A percentile compares a stretch with the other conserved stretches of the same genome.
These are phyloP conservation scores for Yarrowia sp. DNA, from an alignment of 805 yeast species.

Conservation along the genomic window DNA sequence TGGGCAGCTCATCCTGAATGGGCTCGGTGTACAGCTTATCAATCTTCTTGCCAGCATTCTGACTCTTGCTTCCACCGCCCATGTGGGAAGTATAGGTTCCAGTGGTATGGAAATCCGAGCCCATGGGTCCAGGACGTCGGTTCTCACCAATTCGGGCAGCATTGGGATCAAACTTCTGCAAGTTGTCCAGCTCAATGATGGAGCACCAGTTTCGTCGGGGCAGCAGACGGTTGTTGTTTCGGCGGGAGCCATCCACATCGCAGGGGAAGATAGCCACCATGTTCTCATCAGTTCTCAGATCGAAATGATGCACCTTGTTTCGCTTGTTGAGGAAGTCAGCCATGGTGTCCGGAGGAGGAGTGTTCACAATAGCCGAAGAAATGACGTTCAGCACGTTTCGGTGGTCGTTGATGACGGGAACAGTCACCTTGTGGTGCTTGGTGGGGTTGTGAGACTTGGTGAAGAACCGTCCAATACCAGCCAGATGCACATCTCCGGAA, in stretches of 20 bases:
- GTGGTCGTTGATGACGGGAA: slow-evolving; percentile 20
- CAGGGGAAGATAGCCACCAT: slow-evolving; percentile 64
- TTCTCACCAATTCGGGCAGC: slow-evolving; percentile 18
- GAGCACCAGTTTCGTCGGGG: slow-evolving; percentile 58
- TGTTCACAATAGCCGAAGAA: slow-evolving; percentile 85
- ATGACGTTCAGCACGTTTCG: slow-evolving; percentile 77
- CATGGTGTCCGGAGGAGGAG: slow-evolving; percentile 90
- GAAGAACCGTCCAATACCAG: slow-evolving; percentile 75
- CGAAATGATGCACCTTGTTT: slow-evolving; percentile 65
- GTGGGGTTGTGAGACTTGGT: slow-evolving; percentile 56
- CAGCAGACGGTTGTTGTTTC: slow-evolving; percentile 51
- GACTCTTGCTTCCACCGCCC: slow-evolving; percentile 12
- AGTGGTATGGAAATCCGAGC: not conserved
- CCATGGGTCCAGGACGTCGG: slow-evolving; percentile 25
- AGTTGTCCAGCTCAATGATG: slow-evolving; percentile 32
- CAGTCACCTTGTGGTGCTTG: slow-evolving; percentile 49
- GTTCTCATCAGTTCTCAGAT: slow-evolving; percentile 67
- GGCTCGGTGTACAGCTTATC: slow-evolving; percentile 21
- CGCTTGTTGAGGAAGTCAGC: slow-evolving; percentile 68
- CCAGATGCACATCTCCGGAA: slow-evolving; percentile 91
- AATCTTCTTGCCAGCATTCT: slow-evolving; percentile 1
- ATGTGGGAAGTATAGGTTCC: not conserved
- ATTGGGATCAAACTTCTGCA: slow-evolving; percentile 1
- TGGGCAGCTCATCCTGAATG: slow-evolving; percentile 49
- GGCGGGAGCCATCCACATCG: slow-evolving; percentile 53